phyloP scores from a whole-genome alignment of 1,139 yeast genomes.

The Yamadazyma mexicana region DNA sequence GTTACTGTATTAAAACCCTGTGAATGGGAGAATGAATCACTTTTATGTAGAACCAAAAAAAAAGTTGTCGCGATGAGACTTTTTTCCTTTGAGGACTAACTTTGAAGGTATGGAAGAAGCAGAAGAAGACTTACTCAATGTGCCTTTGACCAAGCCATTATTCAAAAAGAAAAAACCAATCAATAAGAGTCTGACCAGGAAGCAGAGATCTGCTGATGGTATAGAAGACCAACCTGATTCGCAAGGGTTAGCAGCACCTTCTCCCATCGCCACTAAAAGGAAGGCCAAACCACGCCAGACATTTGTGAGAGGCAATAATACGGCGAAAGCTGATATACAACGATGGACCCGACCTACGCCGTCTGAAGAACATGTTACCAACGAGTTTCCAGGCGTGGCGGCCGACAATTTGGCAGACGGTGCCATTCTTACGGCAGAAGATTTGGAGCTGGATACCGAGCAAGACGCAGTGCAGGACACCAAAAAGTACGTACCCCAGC shows the following conservation, averaged over 20 bases:
- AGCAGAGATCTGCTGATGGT: constrained; percentile 1
- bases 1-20: too few relatives aligned
- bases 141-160: constrained; percentile 7
- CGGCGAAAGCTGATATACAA: not conserved
- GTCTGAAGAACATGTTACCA: not conserved
- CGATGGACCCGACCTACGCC: constrained; percentile 2
- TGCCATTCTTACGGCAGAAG: constrained; percentile 11
- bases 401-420: constrained; percentile 11
- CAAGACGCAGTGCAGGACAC: constrained; percentile 7
- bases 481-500: constrained; percentile 16
- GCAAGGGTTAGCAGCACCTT: not conserved
- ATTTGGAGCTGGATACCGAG: constrained; percentile 13
- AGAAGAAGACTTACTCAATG: constrained; percentile 6
- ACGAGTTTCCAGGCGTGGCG: not conserved
- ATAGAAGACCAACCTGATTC: constrained; percentile 12
- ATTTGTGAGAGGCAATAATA: not conserved
- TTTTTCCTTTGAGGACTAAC: not conserved
- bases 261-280: not conserved
- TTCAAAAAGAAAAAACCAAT: constrained; percentile 23
- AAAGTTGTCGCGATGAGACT: constrained; percentile 4
- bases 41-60: not conserved
- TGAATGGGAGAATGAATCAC: too few relatives aligned
- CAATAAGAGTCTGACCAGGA: not conserved
- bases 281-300: constrained; percentile 7
- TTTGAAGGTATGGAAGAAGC: constrained; percentile 1